Evolutionary conservation across 2,329 filamentous ascomycete genomes (phyloP).

Genomic region (Colletotrichum sansevieriae): DNA sequence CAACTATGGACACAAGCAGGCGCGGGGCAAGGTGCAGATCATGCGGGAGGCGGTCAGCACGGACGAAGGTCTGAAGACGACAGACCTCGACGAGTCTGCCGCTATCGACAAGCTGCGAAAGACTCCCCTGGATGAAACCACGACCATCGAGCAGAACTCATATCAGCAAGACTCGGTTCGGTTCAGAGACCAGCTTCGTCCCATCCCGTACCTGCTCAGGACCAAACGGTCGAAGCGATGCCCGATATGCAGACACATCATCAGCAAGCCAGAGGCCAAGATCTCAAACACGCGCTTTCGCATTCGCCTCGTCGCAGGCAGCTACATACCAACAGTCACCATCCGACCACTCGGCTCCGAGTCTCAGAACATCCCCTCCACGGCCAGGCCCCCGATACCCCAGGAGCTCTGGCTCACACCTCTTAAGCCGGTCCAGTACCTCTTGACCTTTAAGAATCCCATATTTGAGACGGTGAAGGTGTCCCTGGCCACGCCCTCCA

Average conservation of each 20-base stretch:
- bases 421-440: constrained; percentile 78
- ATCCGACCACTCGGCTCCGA: constrained; percentile 72
- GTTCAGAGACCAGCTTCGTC: constrained; percentile 82
- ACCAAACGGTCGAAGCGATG: constrained; percentile 97
- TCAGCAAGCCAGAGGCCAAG: constrained; percentile 94
- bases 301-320: constrained; percentile 89
- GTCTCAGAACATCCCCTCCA: constrained; percentile 42
- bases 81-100: constrained; percentile 71
- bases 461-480: constrained; percentile 92
- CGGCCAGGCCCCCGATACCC: constrained; percentile 49
- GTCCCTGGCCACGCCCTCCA: constrained; percentile 85
- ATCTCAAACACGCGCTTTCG: constrained; percentile 90
- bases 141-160: constrained; percentile 62
- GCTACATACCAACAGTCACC: constrained; percentile 86
- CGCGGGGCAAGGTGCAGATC: constrained; percentile 68
- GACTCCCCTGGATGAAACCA: constrained; percentile 74
- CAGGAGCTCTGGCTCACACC: constrained; percentile 64
- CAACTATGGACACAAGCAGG: constrained; percentile 73
- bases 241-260: constrained; percentile 91
- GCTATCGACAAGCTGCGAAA: constrained; percentile 71
- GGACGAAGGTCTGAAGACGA: constrained; percentile 78
- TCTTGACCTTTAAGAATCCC: constrained; percentile 92
- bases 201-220: constrained; percentile 84
- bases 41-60: constrained; percentile 84
- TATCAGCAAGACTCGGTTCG: constrained; percentile 66